phyloP scores from a whole-genome alignment of 768 basidiomycete genomes.

The Coprinopsis marcescibilis region DNA sequence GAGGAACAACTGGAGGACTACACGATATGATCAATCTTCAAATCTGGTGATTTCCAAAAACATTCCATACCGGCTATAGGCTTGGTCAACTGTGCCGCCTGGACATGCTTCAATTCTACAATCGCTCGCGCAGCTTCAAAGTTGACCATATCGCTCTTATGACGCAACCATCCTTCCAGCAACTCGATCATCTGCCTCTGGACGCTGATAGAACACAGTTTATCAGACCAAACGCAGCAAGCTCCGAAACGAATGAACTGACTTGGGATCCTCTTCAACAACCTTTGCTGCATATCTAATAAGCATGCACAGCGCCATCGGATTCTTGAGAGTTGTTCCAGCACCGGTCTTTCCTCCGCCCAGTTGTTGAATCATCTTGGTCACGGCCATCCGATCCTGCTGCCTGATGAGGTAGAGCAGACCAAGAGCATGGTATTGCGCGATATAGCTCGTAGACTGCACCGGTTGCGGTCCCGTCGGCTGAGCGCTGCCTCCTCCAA shows the following conservation, averaged over 20 bases:
- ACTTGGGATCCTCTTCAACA: constrained; percentile 99
- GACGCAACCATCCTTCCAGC: constrained; percentile 90
- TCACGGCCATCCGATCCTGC: constrained; percentile 98
- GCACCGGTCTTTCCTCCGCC: constrained; percentile 83
- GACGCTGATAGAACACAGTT: constrained; percentile 43
- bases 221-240: constrained; percentile 3
- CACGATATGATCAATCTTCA: background rate
- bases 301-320: constrained; percentile 97
- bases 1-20: constrained; percentile 92
- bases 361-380: constrained; percentile 98
- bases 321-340: constrained; percentile 83
- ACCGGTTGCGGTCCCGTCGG: constrained; percentile 66
- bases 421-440: constrained; percentile 96
- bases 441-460: constrained; percentile 85
- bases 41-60: background rate
- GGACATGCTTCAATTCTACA: constrained; percentile 90
- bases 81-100: constrained; percentile 71
- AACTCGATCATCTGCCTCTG: constrained; percentile 92
- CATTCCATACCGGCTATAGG: constrained; percentile 76
- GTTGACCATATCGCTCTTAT: constrained; percentile 99
- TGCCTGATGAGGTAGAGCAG: constrained; percentile 91
- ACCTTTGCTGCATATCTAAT: constrained; percentile 98
- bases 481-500: constrained; percentile 49
- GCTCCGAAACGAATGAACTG: constrained; percentile 25
- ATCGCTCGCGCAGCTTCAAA: constrained; percentile 97